Base-by-base conservation (phyloP, 1,139 yeast species). In the Geotrichum klebahnii region DNA sequence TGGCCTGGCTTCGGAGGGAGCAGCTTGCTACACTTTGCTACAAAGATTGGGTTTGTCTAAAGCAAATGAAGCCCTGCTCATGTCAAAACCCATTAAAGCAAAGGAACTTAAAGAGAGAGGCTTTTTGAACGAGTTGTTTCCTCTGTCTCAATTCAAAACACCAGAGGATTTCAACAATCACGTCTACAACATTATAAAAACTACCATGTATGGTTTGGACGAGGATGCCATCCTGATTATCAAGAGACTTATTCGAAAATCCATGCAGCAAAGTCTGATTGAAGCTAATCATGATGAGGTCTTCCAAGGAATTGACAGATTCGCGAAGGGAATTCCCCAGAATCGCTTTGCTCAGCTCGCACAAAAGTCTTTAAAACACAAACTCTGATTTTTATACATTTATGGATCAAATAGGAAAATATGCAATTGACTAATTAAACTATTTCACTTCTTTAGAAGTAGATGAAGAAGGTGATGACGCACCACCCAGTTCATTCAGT, bases 1-100 rank as follows among this genome's bases (percentile, higher is more conserved):
- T 61, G 95, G 96, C 2, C 75, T 88, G 60, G 92, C 85, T 3
- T 80, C 87, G 53, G 97, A 88, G 67, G 95, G 96, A 53, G 88
- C 82, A 5, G 72, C 88, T 2, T 80, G 89, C 8, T 78, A 80
- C 20, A 79, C 92, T 9, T 72, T 88, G 51, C 80, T 84, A 37
- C 67, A 74, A 59, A 76, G 95, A 61, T 72, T 88, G 55, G 96
- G 96, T 2, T 73, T 82, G 72, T 81, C 88, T 55, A 76, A 75
- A 58, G 82, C 95, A 22, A 75, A 82, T 49, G 94, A 87, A 66
- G 88, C 89, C 0, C 70, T 88, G 43, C 71, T 87, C 55, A 75
- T 84, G 52, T 80, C 89, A 4, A 78, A 78, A 63, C 89, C 87
- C 22, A 76, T 88, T 47, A 59, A 66, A 1, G 87, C 87, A 42